Percentiles rank a stretch among this genome's conserved stretches.
phyloP scores from a whole-genome alignment of 2,329 filamentous ascomycete species.

The Chaetomiaceae sp. region DNA sequence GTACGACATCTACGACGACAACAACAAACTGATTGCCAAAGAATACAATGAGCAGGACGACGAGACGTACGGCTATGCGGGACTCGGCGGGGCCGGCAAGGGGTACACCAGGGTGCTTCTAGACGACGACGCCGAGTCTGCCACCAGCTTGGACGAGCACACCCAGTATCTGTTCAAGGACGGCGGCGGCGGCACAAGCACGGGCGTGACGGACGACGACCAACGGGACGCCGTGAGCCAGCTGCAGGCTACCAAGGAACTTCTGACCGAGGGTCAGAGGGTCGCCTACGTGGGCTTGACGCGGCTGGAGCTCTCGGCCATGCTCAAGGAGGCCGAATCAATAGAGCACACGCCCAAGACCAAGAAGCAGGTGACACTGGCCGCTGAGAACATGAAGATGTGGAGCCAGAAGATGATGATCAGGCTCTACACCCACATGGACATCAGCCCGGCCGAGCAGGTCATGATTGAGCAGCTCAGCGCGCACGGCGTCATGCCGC shows the following conservation, averaged over 20 bases:
- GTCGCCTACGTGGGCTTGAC: constrained; percentile 94
- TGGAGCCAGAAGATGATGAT: constrained; percentile 99
- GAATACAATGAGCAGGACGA: constrained; percentile 70
- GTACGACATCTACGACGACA: constrained; percentile 94
- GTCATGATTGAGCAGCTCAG: constrained; percentile 98
- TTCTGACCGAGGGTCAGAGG: constrained; percentile 90
- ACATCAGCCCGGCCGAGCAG: constrained; percentile 85
- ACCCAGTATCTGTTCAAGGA: constrained; percentile 93
- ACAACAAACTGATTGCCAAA: constrained; percentile 78
- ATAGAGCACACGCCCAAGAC: constrained; percentile 56
- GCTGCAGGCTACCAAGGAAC: constrained; percentile 91
- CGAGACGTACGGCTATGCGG: constrained; percentile 64
- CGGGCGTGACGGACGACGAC: constrained; percentile 60
- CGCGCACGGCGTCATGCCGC: constrained; percentile 82
- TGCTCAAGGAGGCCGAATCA: constrained; percentile 64
- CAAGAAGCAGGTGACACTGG: constrained; percentile 67
- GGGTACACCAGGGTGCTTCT: constrained; percentile 94
- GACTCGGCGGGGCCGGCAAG: constrained; percentile 83
- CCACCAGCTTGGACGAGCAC: constrained; percentile 95
- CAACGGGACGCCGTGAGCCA: constrained; percentile 82
- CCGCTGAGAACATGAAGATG: constrained; percentile 80
- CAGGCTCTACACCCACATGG: constrained; percentile 91
- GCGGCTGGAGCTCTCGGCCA: constrained; percentile 71
- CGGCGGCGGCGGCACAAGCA: constrained; percentile 42
- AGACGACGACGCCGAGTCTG: constrained; percentile 90